These are phyloP conservation scores for Malus sieversii DNA, from an alignment of 306 rosid genomes.

Conservation along the genomic window DNA sequence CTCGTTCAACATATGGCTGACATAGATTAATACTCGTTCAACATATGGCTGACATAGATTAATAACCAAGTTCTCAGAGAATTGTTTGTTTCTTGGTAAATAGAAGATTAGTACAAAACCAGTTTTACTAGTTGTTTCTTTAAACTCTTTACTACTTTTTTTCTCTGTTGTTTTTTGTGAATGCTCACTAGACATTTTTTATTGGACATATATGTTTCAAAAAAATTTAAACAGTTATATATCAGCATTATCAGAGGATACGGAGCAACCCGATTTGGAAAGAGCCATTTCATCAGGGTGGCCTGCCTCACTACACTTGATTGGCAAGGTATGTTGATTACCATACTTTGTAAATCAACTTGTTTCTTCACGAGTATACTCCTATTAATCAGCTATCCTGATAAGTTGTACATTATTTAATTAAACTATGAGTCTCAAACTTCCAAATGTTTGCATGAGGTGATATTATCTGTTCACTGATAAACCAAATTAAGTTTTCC, in stretches of 20 bases:
- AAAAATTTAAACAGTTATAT: slow-evolving; percentile 51
- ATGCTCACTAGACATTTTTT: neutral
- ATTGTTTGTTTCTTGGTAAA: neutral
- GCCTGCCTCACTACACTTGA: slow-evolving; percentile 91
- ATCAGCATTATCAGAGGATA: slow-evolving; percentile 74
- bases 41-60: slow-evolving; percentile 13
- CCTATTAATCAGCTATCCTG: neutral
- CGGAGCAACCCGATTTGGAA: slow-evolving; percentile 49
- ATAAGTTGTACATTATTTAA: neutral
- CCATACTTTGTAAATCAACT: neutral
- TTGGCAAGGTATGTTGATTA: slow-evolving; percentile 67
- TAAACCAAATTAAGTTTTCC: neutral
- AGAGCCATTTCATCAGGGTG: slow-evolving; percentile 72
- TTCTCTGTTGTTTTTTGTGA: neutral
- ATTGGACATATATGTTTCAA: neutral
- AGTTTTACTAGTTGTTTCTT: neutral
- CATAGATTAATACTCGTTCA: neutral
- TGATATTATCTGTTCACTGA: neutral
- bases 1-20: slow-evolving; percentile 10
- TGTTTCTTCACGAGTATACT: neutral
- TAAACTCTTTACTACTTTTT: neutral
- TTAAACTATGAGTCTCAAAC: neutral
- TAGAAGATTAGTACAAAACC: neutral
- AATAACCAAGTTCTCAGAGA: neutral
- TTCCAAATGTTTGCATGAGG: neutral